Percentiles rank a stretch among this genome's conserved stretches.
Conservation (phyloP, 2,329 filamentous ascomycete species). For the Beauveria sp. region DNA sequence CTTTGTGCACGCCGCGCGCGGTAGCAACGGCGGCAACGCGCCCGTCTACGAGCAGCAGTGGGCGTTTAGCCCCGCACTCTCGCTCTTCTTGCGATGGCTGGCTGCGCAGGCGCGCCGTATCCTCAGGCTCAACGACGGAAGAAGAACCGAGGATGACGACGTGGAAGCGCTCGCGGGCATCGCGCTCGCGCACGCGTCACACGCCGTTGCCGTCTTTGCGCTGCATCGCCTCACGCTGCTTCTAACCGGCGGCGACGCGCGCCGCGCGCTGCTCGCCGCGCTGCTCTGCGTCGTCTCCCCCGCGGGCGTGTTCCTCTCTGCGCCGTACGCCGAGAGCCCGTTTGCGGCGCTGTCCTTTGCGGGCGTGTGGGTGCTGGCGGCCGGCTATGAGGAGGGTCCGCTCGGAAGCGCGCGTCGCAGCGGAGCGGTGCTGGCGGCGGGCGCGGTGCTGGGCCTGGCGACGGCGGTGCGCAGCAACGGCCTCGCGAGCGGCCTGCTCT, state of each 20-base stretch:
- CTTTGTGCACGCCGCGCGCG: slow-evolving; percentile 54
- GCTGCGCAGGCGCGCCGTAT: slow-evolving; percentile 20
- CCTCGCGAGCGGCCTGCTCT: slow-evolving; percentile 69
- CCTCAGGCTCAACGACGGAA: slow-evolving; percentile 15
- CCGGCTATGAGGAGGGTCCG: slow-evolving; percentile 26
- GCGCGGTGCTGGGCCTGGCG: slow-evolving; percentile 62
- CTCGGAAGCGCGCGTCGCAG: slow-evolving; percentile 29
- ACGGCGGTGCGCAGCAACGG: slow-evolving; percentile 79
- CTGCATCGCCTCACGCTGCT: slow-evolving; percentile 59
- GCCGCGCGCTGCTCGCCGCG: slow-evolving; percentile 61
- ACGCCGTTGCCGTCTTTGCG: slow-evolving; percentile 66
- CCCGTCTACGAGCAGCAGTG: slow-evolving; percentile 76
- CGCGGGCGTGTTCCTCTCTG: slow-evolving; percentile 80
- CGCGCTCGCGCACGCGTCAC: slow-evolving; percentile 61
- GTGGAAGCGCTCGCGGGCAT: slow-evolving; percentile 51
- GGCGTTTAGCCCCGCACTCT: slow-evolving; percentile 60
- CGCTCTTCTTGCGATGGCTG: slow-evolving; percentile 32
- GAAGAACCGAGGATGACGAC: slow-evolving; percentile 10
- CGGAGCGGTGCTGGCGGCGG: slow-evolving; percentile 51
- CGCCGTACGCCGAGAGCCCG: slow-evolving; percentile 74
- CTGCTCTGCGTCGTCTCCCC: slow-evolving; percentile 77
- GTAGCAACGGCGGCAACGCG: slow-evolving; percentile 31
- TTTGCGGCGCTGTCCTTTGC: slow-evolving; percentile 72
- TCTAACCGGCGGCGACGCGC: slow-evolving; percentile 39
- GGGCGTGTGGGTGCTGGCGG: slow-evolving; percentile 63